phyloP scores from a whole-genome alignment of 495 filamentous ascomycete species.

The Aspergillus baeticus region DNA sequence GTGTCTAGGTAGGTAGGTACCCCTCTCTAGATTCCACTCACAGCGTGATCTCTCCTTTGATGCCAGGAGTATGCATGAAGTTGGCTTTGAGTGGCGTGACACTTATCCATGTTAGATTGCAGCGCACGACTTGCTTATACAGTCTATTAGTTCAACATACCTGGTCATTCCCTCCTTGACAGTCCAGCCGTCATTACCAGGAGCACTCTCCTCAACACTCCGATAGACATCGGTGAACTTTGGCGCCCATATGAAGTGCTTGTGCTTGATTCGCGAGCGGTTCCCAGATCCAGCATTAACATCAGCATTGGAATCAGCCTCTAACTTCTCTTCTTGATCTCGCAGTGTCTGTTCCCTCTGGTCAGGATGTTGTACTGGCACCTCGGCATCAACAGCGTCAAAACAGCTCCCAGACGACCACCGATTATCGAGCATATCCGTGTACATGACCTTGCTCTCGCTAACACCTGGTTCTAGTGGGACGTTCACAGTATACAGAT shows the following conservation, averaged over 20 bases:
- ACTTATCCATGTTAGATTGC: constrained; percentile 44
- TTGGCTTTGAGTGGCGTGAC: constrained; percentile 89
- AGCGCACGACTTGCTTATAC: background rate
- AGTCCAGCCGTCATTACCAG: constrained; percentile 94
- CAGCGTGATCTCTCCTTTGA: constrained; percentile 80
- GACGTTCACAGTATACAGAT: constrained; percentile 86
- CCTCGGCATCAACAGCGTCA: constrained; percentile 57
- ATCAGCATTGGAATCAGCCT: constrained; percentile 19
- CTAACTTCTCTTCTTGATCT: constrained; percentile 53
- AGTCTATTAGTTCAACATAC: constrained; percentile 45
- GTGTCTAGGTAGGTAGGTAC: constrained; percentile 22
- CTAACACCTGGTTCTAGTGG: constrained; percentile 72
- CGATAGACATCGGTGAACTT: constrained; percentile 81
- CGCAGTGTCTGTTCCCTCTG: constrained; percentile 64
- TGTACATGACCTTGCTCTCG: constrained; percentile 68
- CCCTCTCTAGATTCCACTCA: constrained; percentile 60
- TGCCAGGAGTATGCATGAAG: constrained; percentile 75
- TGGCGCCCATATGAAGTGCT: constrained; percentile 93
- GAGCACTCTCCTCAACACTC: constrained; percentile 73
- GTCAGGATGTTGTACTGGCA: constrained; percentile 36
- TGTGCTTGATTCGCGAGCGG: constrained; percentile 57
- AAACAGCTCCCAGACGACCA: constrained; percentile 86
- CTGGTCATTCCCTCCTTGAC: constrained; percentile 87
- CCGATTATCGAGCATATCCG: constrained; percentile 81
- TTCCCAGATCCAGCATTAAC: constrained; percentile 17